These are phyloP conservation scores for Penicillium sp. DNA, from an alignment of 2,329 filamentous ascomycete species.

Conservation along the genomic window DNA sequence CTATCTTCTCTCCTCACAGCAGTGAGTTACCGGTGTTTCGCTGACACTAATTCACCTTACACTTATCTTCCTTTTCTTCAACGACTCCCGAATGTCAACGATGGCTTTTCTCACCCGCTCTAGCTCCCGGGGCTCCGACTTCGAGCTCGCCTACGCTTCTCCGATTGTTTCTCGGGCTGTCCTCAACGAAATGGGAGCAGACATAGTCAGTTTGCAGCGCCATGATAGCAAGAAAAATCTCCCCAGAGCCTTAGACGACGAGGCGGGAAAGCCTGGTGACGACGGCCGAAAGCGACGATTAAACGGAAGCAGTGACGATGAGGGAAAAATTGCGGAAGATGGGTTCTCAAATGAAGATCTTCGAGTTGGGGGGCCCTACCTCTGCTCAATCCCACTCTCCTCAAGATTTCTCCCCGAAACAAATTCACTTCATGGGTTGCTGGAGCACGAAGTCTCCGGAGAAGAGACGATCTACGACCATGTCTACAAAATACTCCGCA, in stretches of 20 bases:
- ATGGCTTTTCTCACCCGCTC: background rate
- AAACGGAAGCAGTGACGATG: background rate
- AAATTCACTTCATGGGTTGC: background rate
- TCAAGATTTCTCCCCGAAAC: background rate
- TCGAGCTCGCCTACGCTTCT: background rate
- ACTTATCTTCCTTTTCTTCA: background rate
- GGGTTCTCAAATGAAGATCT: background rate
- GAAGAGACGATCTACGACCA: background rate
- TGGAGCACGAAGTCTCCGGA: background rate
- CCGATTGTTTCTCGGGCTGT: constrained; percentile 28
- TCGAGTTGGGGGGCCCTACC: background rate
- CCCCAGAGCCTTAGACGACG: background rate
- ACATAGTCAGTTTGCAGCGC: background rate
- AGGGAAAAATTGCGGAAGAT: background rate
- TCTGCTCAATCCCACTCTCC: background rate
- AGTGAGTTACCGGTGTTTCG: background rate
- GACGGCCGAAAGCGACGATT: background rate
- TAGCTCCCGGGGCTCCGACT: background rate
- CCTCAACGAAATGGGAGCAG: constrained; percentile 33
- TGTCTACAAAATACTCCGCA: background rate
- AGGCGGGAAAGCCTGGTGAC: background rate
- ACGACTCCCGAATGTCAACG: background rate
- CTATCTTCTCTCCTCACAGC: background rate
- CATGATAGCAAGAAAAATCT: background rate
- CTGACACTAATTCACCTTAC: background rate